Conservation (phyloP, 2,329 filamentous ascomycete genomes). For the Neonectria hederae region DNA sequence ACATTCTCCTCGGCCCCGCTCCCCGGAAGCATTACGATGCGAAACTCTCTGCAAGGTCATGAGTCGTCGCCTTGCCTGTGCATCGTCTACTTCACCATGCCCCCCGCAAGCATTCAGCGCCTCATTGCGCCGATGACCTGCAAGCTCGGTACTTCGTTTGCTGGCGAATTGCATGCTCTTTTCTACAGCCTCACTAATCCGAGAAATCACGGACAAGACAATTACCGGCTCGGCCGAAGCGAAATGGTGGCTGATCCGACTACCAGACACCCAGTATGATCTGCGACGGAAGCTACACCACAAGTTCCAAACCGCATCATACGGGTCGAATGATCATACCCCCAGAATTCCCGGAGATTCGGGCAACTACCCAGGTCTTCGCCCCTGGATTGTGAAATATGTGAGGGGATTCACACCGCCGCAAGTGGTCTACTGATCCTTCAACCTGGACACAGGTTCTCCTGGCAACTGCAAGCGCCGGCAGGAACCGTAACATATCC, state of each 20-base stretch:
- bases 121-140: background rate
- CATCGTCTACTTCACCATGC: conserved; percentile 3
- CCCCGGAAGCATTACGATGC: conserved; percentile 11
- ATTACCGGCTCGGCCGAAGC: conserved; percentile 1
- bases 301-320: conserved; percentile 7
- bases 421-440: background rate
- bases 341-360: conserved; percentile 5
- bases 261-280: conserved; percentile 8
- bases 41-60: conserved; percentile 3
- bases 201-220: background rate
- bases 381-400: background rate
- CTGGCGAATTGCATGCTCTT: background rate
- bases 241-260: conserved; percentile 2
- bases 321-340: conserved; percentile 7
- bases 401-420: conserved; percentile 17
- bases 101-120: background rate
- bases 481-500: background rate
- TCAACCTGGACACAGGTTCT: background rate
- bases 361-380: background rate
- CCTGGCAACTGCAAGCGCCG: conserved; percentile 2
- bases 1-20: conserved; percentile 18
- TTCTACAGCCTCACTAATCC: background rate
- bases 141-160: background rate
- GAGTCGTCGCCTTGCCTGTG: conserved; percentile 12
- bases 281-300: conserved; percentile 5